These are phyloP conservation scores for Cladobotryum protrusum DNA, from an alignment of 2,329 filamentous ascomycete genomes.

Conservation along the genomic window DNA sequence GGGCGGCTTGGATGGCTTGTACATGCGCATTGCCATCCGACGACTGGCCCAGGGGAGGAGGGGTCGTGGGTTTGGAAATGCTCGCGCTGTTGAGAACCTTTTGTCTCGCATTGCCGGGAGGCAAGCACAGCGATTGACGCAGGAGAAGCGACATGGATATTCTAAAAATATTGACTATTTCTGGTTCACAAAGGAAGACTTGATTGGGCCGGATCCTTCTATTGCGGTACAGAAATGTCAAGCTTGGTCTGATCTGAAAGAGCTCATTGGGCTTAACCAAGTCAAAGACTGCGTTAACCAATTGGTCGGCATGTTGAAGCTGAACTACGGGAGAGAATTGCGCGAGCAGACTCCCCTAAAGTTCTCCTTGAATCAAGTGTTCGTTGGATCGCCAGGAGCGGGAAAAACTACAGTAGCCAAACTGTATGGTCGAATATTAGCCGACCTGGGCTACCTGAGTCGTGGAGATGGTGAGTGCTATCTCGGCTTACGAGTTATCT, in stretches of 20 bases:
- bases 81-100: conserved; percentile 57
- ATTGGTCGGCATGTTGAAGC: not conserved
- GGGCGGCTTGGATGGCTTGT: conserved; percentile 52
- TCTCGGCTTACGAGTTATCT: conserved; percentile 12
- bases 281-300: not conserved
- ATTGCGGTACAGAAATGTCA: not conserved
- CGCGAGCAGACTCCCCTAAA: conserved; percentile 15
- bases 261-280: conserved; percentile 1
- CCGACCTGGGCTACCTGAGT: conserved; percentile 62
- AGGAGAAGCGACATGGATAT: conserved; percentile 33
- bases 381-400: conserved; percentile 59
- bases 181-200: not conserved
- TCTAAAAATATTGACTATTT: not conserved
- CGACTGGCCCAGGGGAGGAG: conserved; percentile 56
- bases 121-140: conserved; percentile 50
- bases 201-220: conserved; percentile 1
- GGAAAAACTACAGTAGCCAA: conserved; percentile 67
- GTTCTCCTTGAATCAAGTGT: conserved; percentile 63
- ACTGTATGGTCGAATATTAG: conserved; percentile 69
- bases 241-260: not conserved
- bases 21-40: conserved; percentile 54
- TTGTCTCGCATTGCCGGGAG: conserved; percentile 47
- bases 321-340: conserved; percentile 1
- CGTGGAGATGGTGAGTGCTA: conserved; percentile 49
- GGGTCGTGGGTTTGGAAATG: conserved; percentile 63